Evolutionary conservation across 179 eudicot genomes (phyloP).

Genomic region (Carnegiea gigantea): DNA sequence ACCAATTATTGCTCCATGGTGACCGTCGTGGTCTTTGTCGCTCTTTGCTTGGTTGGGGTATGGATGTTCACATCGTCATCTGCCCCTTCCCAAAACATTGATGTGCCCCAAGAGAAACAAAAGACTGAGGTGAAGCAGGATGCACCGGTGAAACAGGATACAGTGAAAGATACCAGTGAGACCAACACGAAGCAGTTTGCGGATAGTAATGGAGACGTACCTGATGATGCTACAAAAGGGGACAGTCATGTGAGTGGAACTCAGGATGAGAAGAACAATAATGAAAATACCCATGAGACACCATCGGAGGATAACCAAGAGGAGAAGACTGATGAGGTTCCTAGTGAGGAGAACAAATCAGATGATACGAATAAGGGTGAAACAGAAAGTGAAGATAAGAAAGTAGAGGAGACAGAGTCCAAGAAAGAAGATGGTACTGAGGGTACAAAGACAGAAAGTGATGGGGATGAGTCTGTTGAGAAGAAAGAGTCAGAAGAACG

Average conservation of each 20-base stretch:
- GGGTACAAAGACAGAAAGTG: constrained; percentile 29
- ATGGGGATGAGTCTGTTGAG: constrained; percentile 24
- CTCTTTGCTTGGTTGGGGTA: constrained; percentile 84
- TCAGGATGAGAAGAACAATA: constrained; percentile 38
- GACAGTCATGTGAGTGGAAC: constrained; percentile 35
- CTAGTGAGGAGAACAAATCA: constrained; percentile 33
- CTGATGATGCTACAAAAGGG: constrained; percentile 78
- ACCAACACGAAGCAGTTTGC: constrained; percentile 61
- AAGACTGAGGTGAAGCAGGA: constrained; percentile 47
- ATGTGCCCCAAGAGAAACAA: constrained; percentile 47
- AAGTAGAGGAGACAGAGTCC: constrained; percentile 24
- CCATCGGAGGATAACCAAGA: constrained; percentile 44
- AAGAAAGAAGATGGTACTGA: constrained; percentile 35
- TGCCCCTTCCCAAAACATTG: constrained; percentile 54
- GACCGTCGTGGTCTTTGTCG: constrained; percentile 69
- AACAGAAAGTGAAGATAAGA: constrained; percentile 34
- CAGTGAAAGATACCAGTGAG: constrained; percentile 40
- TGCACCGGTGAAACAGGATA: constrained; percentile 45
- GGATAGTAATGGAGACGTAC: constrained; percentile 72
- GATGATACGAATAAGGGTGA: constrained; percentile 34
- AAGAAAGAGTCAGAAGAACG: constrained; percentile 43
- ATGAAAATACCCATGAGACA: constrained; percentile 29
- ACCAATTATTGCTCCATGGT: constrained; percentile 78
- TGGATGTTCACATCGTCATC: constrained; percentile 94
- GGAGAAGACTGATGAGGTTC: constrained; percentile 35